Percentiles rank a stretch among this genome's conserved stretches.
Conservation (phyloP, 768 basidiomycete species). For the Megacollybia marginata region DNA sequence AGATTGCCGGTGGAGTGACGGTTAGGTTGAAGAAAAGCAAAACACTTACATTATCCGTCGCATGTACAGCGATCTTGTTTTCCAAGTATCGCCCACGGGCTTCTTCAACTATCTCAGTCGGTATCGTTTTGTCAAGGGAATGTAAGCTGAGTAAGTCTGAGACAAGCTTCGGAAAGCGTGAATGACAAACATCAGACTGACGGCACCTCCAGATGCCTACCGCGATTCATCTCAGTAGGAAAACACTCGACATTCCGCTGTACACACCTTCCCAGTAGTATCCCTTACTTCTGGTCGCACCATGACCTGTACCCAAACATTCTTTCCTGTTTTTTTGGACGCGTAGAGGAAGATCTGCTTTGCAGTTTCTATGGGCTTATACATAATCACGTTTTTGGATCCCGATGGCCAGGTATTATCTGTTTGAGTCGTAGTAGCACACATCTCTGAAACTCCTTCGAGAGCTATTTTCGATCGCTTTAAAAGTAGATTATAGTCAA, state of each 20-base stretch:
- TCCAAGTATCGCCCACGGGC: constrained; percentile 17
- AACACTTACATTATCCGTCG: constrained; percentile 10
- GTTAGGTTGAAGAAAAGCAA: background rate
- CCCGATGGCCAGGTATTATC: constrained; percentile 12
- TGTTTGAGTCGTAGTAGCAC: constrained; percentile 13
- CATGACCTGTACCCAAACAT: constrained; percentile 11
- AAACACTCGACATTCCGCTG: background rate
- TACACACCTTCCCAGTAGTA: background rate
- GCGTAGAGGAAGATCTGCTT: constrained; percentile 12
- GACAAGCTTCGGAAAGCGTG: background rate
- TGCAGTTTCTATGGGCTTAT: constrained; percentile 5
- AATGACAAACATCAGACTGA: constrained; percentile 6
- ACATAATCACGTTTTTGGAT: background rate
- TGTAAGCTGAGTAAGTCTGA: constrained; percentile 10
- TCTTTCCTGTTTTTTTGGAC: constrained; percentile 11
- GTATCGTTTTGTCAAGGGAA: constrained; percentile 14
- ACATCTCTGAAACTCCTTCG: constrained; percentile 15
- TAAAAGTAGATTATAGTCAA: background rate
- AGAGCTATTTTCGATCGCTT: constrained; percentile 15
- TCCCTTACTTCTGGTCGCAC: constrained; percentile 10
- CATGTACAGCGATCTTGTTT: constrained; percentile 16
- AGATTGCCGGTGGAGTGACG: background rate
- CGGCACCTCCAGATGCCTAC: constrained; percentile 8
- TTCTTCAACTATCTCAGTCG: constrained; percentile 17
- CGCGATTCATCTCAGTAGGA: background rate